Conservation (phyloP, 1,284 basidiomycete species). For the Microstroma glucosiphilum region DNA sequence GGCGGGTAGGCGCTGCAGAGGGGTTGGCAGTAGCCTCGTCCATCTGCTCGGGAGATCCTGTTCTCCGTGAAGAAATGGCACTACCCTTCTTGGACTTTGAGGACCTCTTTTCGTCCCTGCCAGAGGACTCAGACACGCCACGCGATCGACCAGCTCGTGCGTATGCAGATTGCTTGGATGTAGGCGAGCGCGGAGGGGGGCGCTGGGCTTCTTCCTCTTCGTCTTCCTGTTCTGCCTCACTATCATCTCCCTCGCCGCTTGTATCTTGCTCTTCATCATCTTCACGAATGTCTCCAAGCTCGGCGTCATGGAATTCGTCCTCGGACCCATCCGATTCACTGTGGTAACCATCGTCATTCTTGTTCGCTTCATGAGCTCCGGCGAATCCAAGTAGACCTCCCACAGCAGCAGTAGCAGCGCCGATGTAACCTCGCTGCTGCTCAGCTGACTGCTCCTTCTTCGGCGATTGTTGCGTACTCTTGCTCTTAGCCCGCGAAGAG, state of each 20-base stretch:
- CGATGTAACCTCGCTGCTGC: slow-evolving; percentile 6
- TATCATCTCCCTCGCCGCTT: slow-evolving; percentile 17
- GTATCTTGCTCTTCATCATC: slow-evolving; percentile 29
- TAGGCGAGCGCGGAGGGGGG: slow-evolving; percentile 11
- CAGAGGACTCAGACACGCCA: slow-evolving; percentile 8
- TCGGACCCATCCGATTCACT: slow-evolving; percentile 22
- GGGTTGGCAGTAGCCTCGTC: slow-evolving; percentile 7
- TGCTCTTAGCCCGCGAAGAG: background rate
- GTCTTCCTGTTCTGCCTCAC: background rate
- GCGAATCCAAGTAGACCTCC: slow-evolving; percentile 11
- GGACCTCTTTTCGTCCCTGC: slow-evolving; percentile 18
- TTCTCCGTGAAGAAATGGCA: too few relatives aligned
- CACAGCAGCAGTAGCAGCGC: slow-evolving; percentile 10
- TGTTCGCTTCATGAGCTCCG: slow-evolving; percentile 4
- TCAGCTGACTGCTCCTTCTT: background rate
- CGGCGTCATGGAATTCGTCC: slow-evolving; percentile 37
- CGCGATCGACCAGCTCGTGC: slow-evolving; percentile 6
- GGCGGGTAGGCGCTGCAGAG: slow-evolving; percentile 5
- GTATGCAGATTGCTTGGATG: background rate
- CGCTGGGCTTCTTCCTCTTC: slow-evolving; percentile 9
- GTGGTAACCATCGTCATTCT: slow-evolving; percentile 10
- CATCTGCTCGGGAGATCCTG: background rate
- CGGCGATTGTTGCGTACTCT: background rate
- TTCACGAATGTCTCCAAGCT: slow-evolving; percentile 38
- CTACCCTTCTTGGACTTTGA: slow-evolving; percentile 6